Evolutionary conservation across 805 yeast genomes (phyloP).

Genomic region (Barnettozyma vustinii): DNA sequence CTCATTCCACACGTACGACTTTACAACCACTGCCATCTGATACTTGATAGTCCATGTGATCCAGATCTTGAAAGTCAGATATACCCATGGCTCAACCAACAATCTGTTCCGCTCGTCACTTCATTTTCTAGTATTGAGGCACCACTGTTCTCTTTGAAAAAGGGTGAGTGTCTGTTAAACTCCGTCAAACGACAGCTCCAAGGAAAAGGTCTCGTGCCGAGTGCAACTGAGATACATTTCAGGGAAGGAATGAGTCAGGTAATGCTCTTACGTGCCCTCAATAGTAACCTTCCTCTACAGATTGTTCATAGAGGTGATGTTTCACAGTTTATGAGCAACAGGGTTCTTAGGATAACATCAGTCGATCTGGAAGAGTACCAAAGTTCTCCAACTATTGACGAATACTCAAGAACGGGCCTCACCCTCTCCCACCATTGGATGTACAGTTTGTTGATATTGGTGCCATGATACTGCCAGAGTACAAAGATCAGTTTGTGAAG

Average conservation of each 20-base stretch:
- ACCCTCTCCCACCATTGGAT: slow-evolving; percentile 16
- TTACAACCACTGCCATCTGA: slow-evolving; percentile 6
- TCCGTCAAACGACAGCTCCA: not conserved
- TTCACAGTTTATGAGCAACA: slow-evolving; percentile 28
- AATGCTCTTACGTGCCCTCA: slow-evolving; percentile 31
- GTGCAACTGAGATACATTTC: slow-evolving; percentile 26
- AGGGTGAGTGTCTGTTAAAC: not conserved
- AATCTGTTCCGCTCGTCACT: not conserved
- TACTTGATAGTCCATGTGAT: not conserved
- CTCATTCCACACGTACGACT: not conserved
- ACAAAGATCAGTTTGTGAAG: slow-evolving; percentile 26
- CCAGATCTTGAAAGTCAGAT: not conserved
- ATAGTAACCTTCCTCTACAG: slow-evolving; percentile 30
- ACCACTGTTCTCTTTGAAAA: not conserved
- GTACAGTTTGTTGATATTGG: slow-evolving; percentile 25
- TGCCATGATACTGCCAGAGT: not conserved
- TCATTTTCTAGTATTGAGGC: not conserved
- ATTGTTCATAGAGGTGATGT: slow-evolving; percentile 25
- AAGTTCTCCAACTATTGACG: too few species aligned
- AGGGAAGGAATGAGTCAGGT: slow-evolving; percentile 29
- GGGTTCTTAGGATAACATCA: slow-evolving; percentile 7
- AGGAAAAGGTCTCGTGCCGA: slow-evolving; percentile 29
- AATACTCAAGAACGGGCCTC: too few species aligned
- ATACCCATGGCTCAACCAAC: slow-evolving; percentile 6
- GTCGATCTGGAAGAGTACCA: not conserved